A percentile compares a stretch with the other conserved stretches of the same genome.
These are phyloP conservation scores for Trichosanthes truncata DNA, from an alignment of 306 rosid genomes.

Conservation along the genomic window DNA sequence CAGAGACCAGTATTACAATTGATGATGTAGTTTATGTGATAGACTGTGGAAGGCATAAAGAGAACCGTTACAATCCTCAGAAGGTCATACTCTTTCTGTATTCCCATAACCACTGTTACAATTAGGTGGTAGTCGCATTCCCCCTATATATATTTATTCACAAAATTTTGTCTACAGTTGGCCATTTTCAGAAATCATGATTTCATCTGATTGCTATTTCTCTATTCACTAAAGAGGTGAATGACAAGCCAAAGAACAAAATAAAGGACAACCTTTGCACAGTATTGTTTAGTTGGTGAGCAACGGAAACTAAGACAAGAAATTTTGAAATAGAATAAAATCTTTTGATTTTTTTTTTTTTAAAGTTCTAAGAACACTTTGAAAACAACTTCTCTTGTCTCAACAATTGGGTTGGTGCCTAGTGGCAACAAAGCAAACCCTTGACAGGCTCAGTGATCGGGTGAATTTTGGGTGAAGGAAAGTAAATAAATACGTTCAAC, in stretches of 20 bases:
- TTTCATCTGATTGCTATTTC: not conserved
- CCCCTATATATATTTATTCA: not conserved
- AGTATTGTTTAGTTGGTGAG: not conserved
- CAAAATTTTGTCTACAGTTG: not conserved
- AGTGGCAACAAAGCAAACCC: not conserved
- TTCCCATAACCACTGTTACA: not conserved
- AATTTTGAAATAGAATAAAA: not conserved
- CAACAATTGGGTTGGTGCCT: not conserved
- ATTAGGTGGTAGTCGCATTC: not conserved
- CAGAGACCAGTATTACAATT: slow-evolving; percentile 95
- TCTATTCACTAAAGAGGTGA: not conserved
- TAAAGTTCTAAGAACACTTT: not conserved
- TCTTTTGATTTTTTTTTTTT: not conserved
- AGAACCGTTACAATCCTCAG: slow-evolving; percentile 91
- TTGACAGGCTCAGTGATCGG: not conserved
- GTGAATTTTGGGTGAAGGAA: no score
- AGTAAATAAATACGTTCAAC: no score
- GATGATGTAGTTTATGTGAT: slow-evolving; percentile 89
- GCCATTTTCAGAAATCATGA: not conserved
- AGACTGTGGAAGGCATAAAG: slow-evolving; percentile 91
- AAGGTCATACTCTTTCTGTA: slow-evolving; percentile 30
- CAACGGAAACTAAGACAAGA: not conserved
- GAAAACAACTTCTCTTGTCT: not conserved
- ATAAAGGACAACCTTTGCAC: not conserved
- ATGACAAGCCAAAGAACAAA: not conserved